phyloP scores from a whole-genome alignment of 441 rosid species.

The Corymbia calophylla region DNA sequence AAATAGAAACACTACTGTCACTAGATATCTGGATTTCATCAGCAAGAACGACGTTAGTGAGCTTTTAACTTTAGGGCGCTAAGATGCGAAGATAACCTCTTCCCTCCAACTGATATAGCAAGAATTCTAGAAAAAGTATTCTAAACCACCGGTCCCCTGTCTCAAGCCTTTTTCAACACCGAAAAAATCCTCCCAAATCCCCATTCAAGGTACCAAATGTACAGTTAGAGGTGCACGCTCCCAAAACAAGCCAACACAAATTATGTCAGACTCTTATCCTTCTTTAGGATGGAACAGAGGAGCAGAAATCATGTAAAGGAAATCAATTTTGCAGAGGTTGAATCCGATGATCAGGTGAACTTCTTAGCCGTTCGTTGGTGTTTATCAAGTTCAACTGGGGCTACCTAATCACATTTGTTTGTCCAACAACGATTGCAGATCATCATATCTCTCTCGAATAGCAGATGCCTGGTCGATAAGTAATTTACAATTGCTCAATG shows the following conservation, averaged over 20 bases:
- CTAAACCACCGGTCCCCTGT: no score
- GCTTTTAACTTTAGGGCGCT: background rate
- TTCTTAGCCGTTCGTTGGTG: background rate
- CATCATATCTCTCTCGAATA: background rate
- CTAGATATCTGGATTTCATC: background rate
- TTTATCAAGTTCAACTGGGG: background rate
- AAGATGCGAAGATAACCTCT: background rate
- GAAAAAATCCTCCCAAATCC: no score
- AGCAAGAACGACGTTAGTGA: background rate
- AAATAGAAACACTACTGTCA: background rate
- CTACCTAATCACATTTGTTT: background rate
- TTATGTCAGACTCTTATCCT: no score
- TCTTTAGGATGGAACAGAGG: fast-evolving
- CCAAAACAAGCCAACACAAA: no score
- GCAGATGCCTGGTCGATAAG: fast-evolving
- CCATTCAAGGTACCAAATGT: no score
- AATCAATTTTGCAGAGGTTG: background rate
- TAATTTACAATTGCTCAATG: background rate
- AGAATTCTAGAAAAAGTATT: background rate
- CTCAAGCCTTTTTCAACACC: no score
- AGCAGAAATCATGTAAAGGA: no score
- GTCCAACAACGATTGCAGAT: background rate
- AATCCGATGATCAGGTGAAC: background rate
- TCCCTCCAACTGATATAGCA: background rate
- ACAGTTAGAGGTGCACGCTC: no score